Evolutionary conservation across 192 early-diverging fungal species (phyloP).

Genomic region (Diversispora eburnea): DNA sequence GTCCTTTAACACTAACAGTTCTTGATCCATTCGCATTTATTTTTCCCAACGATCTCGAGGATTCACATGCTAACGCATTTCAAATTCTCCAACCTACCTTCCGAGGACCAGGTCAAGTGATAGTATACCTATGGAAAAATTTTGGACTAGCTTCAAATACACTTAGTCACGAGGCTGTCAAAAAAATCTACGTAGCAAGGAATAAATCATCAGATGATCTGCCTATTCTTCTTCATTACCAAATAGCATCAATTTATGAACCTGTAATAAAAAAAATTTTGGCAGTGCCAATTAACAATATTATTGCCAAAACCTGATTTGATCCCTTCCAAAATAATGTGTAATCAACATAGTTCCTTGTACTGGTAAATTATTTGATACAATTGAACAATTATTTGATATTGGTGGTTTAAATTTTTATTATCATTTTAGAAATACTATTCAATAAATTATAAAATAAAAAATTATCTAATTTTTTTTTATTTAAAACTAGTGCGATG

Average conservation of each 20-base stretch:
- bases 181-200: constrained; percentile 80
- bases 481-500: too few relatives aligned
- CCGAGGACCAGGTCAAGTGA: constrained; percentile 53
- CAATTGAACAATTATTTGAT: too few relatives aligned
- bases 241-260: constrained; percentile 58
- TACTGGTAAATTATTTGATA: too few relatives aligned
- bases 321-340: constrained; percentile 78
- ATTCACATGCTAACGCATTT: constrained; percentile 32
- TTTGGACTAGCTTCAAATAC: constrained; percentile 93
- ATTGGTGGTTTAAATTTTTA: too few relatives aligned
- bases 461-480: too few relatives aligned
- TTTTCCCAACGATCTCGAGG: constrained; percentile 28
- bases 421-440: too few relatives aligned
- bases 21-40: not conserved
- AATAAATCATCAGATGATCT: constrained; percentile 92
- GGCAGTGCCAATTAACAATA: constrained; percentile 94
- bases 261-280: constrained; percentile 62
- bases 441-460: too few relatives aligned
- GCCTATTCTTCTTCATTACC: constrained; percentile 69
- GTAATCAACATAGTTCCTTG: too few relatives aligned
- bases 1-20: not conserved
- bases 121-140: constrained; percentile 98
- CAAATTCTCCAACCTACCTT: constrained; percentile 45
- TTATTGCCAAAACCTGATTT: constrained; percentile 68
- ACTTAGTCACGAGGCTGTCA: constrained; percentile 58